Conservation (phyloP, 1,139 yeast genomes). For the Tardiomyces blankii region DNA sequence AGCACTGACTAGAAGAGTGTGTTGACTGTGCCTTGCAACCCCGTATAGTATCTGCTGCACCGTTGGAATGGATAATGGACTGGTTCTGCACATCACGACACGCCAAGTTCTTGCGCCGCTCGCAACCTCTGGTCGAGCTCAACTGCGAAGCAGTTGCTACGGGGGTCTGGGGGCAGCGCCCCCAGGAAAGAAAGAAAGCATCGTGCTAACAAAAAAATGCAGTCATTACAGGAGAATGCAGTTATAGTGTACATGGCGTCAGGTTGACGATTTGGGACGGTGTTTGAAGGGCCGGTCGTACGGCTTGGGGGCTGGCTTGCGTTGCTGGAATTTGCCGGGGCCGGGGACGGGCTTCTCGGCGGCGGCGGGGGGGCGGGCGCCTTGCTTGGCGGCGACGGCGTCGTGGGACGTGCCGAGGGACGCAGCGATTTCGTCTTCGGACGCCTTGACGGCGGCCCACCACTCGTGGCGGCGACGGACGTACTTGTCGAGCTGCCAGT, state of each 20-base stretch:
- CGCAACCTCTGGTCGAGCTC: no score
- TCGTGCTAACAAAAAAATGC: neutral
- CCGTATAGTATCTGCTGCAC: no score
- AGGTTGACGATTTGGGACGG: neutral
- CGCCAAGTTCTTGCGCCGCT: no score
- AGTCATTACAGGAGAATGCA: no score
- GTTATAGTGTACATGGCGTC: neutral
- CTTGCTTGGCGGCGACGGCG: neutral
- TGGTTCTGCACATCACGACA: no score
- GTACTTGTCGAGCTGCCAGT: slow-evolving; percentile 80
- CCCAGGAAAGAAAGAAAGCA: no score
- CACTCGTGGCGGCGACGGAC: slow-evolving; percentile 70
- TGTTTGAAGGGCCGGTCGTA: neutral
- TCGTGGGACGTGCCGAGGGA: neutral
- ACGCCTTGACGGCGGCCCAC: slow-evolving; percentile 63
- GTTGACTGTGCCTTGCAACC: no score
- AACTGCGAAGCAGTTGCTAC: no score
- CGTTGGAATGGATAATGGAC: no score
- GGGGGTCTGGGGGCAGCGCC: no score
- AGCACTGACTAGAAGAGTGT: no score
- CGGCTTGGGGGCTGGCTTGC: neutral
- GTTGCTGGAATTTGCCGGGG: neutral
- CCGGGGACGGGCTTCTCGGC: neutral
- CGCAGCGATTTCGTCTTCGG: slow-evolving; percentile 35
- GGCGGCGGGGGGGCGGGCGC: neutral